phyloP scores from a whole-genome alignment of 331 rosid genomes.

The Rhamnella rubrinervis region DNA sequence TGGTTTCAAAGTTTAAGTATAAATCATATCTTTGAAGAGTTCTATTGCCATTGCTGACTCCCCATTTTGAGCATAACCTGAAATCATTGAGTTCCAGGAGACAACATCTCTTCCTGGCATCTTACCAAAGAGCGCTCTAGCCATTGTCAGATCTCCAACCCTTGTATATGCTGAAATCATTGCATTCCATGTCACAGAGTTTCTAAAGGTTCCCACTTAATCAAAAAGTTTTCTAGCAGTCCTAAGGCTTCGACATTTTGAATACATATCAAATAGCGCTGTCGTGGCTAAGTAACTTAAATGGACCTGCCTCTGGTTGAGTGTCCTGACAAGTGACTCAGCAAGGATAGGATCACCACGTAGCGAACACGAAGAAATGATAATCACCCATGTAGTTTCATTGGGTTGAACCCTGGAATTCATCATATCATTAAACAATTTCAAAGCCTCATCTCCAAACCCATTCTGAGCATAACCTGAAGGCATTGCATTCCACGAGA shows the following conservation, averaged over 20 bases:
- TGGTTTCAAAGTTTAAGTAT: slow-evolving; percentile 34
- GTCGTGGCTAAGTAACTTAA: slow-evolving; percentile 56
- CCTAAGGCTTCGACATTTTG: slow-evolving; percentile 55
- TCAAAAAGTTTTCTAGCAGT: slow-evolving; percentile 51
- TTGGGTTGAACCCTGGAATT: slow-evolving; percentile 41
- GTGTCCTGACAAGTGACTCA: slow-evolving; percentile 34
- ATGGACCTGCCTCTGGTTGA: slow-evolving; percentile 29
- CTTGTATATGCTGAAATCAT: slow-evolving; percentile 71
- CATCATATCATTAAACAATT: slow-evolving; percentile 55
- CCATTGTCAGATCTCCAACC: slow-evolving; percentile 46
- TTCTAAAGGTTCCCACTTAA: slow-evolving; percentile 37
- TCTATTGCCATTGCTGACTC: slow-evolving; percentile 48
- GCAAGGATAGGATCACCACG: slow-evolving; percentile 43
- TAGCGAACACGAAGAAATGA: slow-evolving; percentile 50
- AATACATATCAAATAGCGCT: slow-evolving; percentile 60
- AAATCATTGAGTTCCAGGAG: slow-evolving; percentile 68
- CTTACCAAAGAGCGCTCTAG: slow-evolving; percentile 50
- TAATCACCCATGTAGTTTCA: slow-evolving; percentile 58
- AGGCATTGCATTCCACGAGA: slow-evolving; percentile 75
- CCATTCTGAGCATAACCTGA: slow-evolving; percentile 62
- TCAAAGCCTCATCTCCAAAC: slow-evolving; percentile 40
- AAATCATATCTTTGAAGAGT: slow-evolving; percentile 56
- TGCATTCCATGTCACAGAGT: slow-evolving; percentile 54
- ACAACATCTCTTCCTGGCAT: slow-evolving; percentile 54
- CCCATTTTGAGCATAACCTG: slow-evolving; percentile 69